A percentile compares a stretch with the other conserved stretches of the same genome.
Conservation (phyloP, 139 green algal species). For the Closterium sp. region DNA sequence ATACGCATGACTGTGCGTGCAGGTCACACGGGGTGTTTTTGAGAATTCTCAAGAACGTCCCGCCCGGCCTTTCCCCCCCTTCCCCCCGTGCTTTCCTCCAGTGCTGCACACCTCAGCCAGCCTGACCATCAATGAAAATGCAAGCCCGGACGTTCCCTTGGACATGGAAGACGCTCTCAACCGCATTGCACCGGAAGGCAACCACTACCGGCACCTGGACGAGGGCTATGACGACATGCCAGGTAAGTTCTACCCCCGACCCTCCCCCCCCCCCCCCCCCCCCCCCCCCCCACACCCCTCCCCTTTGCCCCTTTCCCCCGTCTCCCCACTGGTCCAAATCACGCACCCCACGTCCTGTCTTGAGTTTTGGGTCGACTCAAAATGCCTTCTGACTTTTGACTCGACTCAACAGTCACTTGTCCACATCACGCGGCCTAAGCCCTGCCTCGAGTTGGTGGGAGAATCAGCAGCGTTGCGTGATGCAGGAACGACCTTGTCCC, state of each 20-base stretch:
- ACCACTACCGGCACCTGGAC: slow-evolving; percentile 39
- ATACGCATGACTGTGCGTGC: no score
- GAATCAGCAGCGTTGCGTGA: no score
- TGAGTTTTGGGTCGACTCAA: neutral
- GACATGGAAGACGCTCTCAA: slow-evolving; percentile 53
- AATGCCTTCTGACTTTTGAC: no score
- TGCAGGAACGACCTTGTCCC: no score
- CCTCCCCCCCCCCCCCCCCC: neutral
- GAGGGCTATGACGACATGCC: slow-evolving; percentile 49
- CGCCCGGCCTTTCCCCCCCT: neutral
- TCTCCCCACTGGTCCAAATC: neutral
- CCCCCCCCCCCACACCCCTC: neutral
- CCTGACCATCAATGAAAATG: slow-evolving; percentile 54
- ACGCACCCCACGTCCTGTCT: no score
- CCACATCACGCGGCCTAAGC: no score
- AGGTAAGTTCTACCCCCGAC: neutral
- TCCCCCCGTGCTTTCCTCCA: slow-evolving; percentile 7
- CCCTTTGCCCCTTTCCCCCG: neutral
- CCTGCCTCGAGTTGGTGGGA: no score
- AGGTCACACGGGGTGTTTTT: no score
- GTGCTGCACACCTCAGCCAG: slow-evolving; percentile 54
- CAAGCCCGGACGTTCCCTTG: slow-evolving; percentile 26
- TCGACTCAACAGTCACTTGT: neutral
- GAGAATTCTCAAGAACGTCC: no score
- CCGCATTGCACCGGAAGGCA: slow-evolving; percentile 46